These are phyloP conservation scores for Sugiyamaella grinbergsii DNA, from an alignment of 1,139 yeast species.

Conservation along the genomic window DNA sequence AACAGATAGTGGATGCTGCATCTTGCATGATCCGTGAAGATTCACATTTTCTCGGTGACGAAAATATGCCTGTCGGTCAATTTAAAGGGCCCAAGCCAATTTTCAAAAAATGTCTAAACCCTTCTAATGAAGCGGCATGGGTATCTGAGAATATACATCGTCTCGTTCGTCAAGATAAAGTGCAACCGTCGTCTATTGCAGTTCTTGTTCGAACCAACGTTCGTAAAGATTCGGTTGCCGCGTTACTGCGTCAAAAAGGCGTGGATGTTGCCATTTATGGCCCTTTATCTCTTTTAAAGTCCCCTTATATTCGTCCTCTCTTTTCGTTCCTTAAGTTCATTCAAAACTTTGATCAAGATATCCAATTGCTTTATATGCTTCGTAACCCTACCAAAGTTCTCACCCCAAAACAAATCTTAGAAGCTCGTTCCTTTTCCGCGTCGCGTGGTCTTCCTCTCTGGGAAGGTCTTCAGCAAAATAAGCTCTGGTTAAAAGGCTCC, in stretches of 20 bases:
- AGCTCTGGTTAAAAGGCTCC: constrained; percentile 15
- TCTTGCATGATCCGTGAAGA: constrained; percentile 69
- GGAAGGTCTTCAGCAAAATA: constrained; percentile 20
- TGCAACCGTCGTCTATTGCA: constrained; percentile 29
- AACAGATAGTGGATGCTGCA: constrained; percentile 63
- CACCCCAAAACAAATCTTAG: constrained; percentile 17
- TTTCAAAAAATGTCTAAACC: constrained; percentile 13
- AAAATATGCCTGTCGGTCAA: constrained; percentile 20
- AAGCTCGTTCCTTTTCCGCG: constrained; percentile 5
- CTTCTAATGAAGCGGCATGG: constrained; percentile 27
- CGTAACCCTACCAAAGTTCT: constrained; percentile 22
- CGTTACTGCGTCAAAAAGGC: constrained; percentile 18
- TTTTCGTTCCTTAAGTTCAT: constrained; percentile 24
- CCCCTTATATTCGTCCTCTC: constrained; percentile 22
- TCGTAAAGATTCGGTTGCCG: constrained; percentile 19
- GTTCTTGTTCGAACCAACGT: constrained; percentile 28
- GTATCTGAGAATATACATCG: constrained; percentile 21
- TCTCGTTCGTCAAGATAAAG: constrained; percentile 15
- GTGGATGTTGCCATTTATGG: constrained; percentile 22
- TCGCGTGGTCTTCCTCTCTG: constrained; percentile 18
- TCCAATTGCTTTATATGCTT: constrained; percentile 20
- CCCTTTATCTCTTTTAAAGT: constrained; percentile 20
- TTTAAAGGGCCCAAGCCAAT: constrained; percentile 22
- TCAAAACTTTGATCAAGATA: constrained; percentile 21
- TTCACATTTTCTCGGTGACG: constrained; percentile 20